phyloP scores from a whole-genome alignment of 352 stramenopile genomes.

The Pilasporangium apinafurcum region DNA sequence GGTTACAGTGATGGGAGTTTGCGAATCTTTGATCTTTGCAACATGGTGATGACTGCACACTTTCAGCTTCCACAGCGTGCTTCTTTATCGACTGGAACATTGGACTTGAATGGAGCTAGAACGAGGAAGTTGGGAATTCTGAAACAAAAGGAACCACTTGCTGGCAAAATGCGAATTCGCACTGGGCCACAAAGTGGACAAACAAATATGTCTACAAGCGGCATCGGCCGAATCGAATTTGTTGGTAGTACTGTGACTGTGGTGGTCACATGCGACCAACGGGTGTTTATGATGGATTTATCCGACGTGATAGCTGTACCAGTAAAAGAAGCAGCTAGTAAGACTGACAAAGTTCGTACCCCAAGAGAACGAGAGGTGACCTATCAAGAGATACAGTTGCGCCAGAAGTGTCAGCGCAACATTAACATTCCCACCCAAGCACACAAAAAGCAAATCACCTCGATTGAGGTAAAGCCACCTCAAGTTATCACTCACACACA shows the following conservation, averaged over 20 bases:
- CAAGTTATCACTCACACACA: too few species aligned
- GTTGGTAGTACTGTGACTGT: slow-evolving; percentile 19
- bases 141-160: slow-evolving; percentile 1
- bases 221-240: slow-evolving; percentile 27
- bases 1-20: slow-evolving; percentile 43
- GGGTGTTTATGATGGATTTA: slow-evolving; percentile 29
- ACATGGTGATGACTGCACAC: slow-evolving; percentile 30
- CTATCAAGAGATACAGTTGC: slow-evolving; percentile 25
- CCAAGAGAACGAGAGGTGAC: slow-evolving; percentile 15
- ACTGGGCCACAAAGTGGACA: too few species aligned
- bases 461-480: too few species aligned
- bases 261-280: slow-evolving; percentile 16
- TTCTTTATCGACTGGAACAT: background rate
- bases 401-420: slow-evolving; percentile 3
- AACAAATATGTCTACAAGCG: background rate
- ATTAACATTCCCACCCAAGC: too few species aligned
- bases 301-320: slow-evolving; percentile 11
- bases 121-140: background rate
- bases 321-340: slow-evolving; percentile 8
- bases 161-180: too few species aligned
- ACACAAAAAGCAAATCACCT: too few species aligned
- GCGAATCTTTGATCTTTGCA: slow-evolving; percentile 40
- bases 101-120: background rate
- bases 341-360: background rate
- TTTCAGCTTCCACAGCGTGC: slow-evolving; percentile 19